Conservation (phyloP, 129 eudicot species). For the Artemisia annua region DNA sequence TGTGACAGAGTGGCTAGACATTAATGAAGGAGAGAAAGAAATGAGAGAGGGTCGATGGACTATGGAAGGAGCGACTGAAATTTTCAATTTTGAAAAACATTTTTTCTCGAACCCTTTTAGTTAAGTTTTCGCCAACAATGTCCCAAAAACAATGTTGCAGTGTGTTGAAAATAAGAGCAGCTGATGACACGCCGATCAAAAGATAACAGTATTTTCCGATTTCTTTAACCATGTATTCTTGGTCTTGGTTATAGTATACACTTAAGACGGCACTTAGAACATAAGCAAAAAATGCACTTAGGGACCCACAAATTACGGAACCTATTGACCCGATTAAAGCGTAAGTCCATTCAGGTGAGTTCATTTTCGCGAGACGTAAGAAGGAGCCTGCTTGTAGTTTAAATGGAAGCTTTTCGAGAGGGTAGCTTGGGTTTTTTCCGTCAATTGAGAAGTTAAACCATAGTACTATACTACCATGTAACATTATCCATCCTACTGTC, state of each 20-base stretch:
- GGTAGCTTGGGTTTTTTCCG: slow-evolving; percentile 60
- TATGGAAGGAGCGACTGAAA: too few relatives aligned
- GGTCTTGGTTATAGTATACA: slow-evolving; percentile 84
- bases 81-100: slow-evolving; percentile 41
- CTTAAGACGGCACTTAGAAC: slow-evolving; percentile 93
- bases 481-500: too few relatives aligned
- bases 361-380: slow-evolving; percentile 91
- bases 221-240: slow-evolving; percentile 65
- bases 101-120: slow-evolving; percentile 86
- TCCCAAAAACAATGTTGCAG: slow-evolving; percentile 97
- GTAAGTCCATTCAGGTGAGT: slow-evolving; percentile 92
- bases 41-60: too few relatives aligned
- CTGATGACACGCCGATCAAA: slow-evolving; percentile 81
- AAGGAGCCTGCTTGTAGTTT: slow-evolving; percentile 87
- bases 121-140: slow-evolving; percentile 87
- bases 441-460: slow-evolving; percentile 60
- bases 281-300: slow-evolving; percentile 92
- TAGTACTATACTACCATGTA: too few relatives aligned
- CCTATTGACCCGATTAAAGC: slow-evolving; percentile 88
- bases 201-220: slow-evolving; percentile 82
- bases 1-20: too few relatives aligned
- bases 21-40: too few relatives aligned
- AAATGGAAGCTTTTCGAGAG: slow-evolving; percentile 80
- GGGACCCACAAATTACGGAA: slow-evolving; percentile 82
- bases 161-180: slow-evolving; percentile 85